Percentiles rank a stretch among this genome's conserved stretches.
Evolutionary conservation across 495 filamentous ascomycete genomes (phyloP).

Genomic region (Hypoxylon fuscum): DNA sequence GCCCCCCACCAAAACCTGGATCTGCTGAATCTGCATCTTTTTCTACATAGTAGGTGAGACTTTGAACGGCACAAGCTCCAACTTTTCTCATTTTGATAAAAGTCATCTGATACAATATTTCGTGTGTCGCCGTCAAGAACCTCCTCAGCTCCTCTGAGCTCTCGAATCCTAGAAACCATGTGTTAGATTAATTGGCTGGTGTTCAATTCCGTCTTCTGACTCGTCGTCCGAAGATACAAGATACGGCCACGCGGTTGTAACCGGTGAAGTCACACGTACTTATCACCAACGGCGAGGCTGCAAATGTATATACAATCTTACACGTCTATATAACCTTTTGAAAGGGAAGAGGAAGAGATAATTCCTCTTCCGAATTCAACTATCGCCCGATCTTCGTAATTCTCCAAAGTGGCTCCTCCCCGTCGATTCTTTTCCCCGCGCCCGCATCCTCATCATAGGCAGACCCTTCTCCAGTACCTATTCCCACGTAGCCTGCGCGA

Average conservation of each 20-base stretch:
- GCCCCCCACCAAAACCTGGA: slow-evolving; percentile 28
- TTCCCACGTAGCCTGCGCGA: slow-evolving; percentile 65
- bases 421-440: slow-evolving; percentile 32
- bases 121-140: slow-evolving; percentile 12
- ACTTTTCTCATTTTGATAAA: slow-evolving; percentile 16
- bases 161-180: slow-evolving; percentile 16
- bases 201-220: slow-evolving; percentile 5
- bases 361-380: not conserved
- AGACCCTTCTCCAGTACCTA: slow-evolving; percentile 64
- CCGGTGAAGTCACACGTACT: slow-evolving; percentile 13
- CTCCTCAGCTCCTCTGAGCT: not conserved
- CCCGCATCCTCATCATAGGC: slow-evolving; percentile 40
- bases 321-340: not conserved
- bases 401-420: slow-evolving; percentile 40
- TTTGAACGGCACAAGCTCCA: slow-evolving; percentile 25
- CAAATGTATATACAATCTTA: slow-evolving; percentile 3
- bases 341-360: slow-evolving; percentile 5
- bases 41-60: slow-evolving; percentile 13
- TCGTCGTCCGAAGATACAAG: slow-evolving; percentile 12
- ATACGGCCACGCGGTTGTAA: slow-evolving; percentile 11
- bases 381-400: not conserved
- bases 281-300: slow-evolving; percentile 17
- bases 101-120: slow-evolving; percentile 25
- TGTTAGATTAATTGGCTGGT: slow-evolving; percentile 28
- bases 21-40: not conserved